Evolutionary conservation across 495 filamentous ascomycete genomes (phyloP).

Genomic region (Parathielavia appendiculata): DNA sequence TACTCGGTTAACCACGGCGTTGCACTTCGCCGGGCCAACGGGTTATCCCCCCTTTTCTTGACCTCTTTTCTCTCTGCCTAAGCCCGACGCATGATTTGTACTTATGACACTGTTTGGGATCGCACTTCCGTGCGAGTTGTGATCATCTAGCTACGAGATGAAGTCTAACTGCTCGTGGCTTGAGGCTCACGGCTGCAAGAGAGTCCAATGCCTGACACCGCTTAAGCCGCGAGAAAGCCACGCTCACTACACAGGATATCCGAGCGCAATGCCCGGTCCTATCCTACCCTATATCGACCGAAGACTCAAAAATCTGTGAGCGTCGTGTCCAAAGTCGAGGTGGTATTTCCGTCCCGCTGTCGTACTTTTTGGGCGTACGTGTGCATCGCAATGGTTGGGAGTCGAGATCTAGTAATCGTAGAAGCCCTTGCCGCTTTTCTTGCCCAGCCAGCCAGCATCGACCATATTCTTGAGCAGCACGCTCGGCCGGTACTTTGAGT

Average conservation of each 20-base stretch:
- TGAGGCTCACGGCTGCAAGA: background rate
- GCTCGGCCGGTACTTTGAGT: constrained; percentile 89
- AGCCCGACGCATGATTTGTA: too few species aligned
- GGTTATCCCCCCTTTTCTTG: background rate
- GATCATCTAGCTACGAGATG: background rate
- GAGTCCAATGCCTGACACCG: background rate
- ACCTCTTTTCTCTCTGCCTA: background rate
- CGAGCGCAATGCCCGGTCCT: background rate
- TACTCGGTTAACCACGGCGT: background rate
- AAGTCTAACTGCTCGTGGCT: background rate
- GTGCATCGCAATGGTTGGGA: background rate
- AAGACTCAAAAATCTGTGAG: background rate
- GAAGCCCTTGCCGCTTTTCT: constrained; percentile 96
- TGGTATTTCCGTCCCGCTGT: constrained; percentile 1
- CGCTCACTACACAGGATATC: background rate
- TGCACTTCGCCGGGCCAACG: background rate
- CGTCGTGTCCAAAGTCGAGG: background rate
- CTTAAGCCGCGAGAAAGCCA: background rate
- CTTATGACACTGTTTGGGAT: background rate
- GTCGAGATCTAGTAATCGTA: constrained; percentile 63
- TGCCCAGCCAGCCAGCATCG: constrained; percentile 94
- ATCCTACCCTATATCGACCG: background rate
- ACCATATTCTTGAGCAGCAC: constrained; percentile 91
- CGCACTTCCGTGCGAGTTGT: background rate
- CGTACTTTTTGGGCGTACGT: background rate